phyloP scores from a whole-genome alignment of 495 filamentous ascomycete species.

The Aspergillus diversus region DNA sequence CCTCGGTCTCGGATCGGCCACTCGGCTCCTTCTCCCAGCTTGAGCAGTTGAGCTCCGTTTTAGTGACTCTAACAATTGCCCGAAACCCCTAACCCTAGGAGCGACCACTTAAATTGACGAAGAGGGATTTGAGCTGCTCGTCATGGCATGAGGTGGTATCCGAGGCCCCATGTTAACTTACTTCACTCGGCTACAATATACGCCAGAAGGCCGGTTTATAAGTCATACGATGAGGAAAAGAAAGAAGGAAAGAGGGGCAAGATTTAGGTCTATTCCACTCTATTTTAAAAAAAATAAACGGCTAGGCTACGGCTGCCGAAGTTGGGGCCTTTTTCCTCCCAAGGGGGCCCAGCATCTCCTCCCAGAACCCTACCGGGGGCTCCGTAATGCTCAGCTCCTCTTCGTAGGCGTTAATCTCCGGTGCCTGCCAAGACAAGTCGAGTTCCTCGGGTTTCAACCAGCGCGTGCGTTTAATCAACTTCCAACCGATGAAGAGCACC shows the following conservation, averaged over 20 bases:
- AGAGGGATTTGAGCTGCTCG: too few relatives aligned
- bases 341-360: slow-evolving; percentile 8
- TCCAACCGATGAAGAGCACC: slow-evolving; percentile 56
- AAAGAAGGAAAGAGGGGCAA: not conserved
- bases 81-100: too few relatives aligned
- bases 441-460: slow-evolving; percentile 49
- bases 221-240: too few relatives aligned
- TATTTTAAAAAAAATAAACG: not conserved
- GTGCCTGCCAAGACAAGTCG: slow-evolving; percentile 59
- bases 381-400: slow-evolving; percentile 15
- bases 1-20: slow-evolving; percentile 14
- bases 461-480: slow-evolving; percentile 55
- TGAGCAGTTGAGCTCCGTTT: not conserved
- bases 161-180: too few relatives aligned
- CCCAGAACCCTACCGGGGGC: slow-evolving; percentile 14
- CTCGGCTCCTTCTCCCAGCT: slow-evolving; percentile 6
- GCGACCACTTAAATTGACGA: too few relatives aligned
- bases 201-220: too few relatives aligned
- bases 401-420: slow-evolving; percentile 32
- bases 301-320: not conserved
- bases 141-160: too few relatives aligned
- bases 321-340: not conserved
- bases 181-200: too few relatives aligned
- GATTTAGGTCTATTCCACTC: not conserved
- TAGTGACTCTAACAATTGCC: too few relatives aligned